Evolutionary conservation across 1,284 basidiomycete genomes (phyloP), one percentile per base, ranked within the genome.

Genomic region (Tylopilus sp.): DNA sequence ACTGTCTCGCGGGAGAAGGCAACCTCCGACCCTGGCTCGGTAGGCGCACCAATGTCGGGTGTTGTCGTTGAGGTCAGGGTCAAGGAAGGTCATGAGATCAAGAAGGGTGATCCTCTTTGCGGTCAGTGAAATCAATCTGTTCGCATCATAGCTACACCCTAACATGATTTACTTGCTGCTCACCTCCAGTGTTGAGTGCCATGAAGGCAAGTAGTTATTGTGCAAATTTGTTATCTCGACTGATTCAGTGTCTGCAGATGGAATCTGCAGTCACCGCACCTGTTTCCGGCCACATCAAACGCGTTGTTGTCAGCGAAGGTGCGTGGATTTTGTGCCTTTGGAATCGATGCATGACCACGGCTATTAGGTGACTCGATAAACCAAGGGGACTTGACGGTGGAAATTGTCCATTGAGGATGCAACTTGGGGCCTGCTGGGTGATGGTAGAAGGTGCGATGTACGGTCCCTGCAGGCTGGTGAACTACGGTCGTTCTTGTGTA

Each of bases 31-130:
- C 95, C 97, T 52, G 96, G 97, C 56, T 95, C 91, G 33, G 88
- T 99, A 53, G 96, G 95, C 54, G 92, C 93, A 40, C 91, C 92
- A 2, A 95, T 96, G 92, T 92, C 92, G 50, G 96, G 96, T 74
- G 96, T 99, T 44, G 93, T 99, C 44, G 89, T 99, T 23, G 97
- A 99, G 71, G 92, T 99, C 44, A 81, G 96, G 58, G 95, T 97
- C 54, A 93, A 97, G 74, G 95, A 98, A 71, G 94, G 93, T 42
- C 89, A 94, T 55, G 86, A 94, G 65, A 92, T 99, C 72, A 97
- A 91, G 85, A 96, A 93, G 70, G 97, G 97, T 53, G 97, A 99
- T 72, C 90, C 92, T 55, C 73, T 94, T 54, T 89, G 86, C 71
- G 83, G 86, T 87, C 66, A 71, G 84, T 75, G 40, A 13, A 37